These are phyloP conservation scores for Penicillium palitans DNA, from an alignment of 2,329 filamentous ascomycete species.

Conservation along the genomic window DNA sequence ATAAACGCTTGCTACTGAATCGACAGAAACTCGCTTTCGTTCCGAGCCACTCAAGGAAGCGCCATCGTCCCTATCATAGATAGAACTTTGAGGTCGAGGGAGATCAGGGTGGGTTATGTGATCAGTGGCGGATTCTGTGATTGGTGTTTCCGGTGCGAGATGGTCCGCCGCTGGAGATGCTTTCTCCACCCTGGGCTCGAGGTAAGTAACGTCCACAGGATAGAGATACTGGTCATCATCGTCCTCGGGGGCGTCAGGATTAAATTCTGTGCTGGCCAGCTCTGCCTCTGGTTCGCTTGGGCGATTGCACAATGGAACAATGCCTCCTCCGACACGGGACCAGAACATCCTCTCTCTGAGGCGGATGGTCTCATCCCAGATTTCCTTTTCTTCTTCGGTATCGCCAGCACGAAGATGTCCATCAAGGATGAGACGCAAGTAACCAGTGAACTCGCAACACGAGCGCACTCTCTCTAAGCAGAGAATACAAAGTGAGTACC, in stretches of 20 bases:
- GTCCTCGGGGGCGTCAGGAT: not conserved
- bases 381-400: conserved; percentile 77
- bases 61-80: conserved; percentile 11
- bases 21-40: conserved; percentile 17
- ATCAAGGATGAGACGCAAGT: conserved; percentile 86
- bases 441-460: conserved; percentile 89
- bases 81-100: conserved; percentile 9
- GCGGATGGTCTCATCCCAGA: conserved; percentile 92
- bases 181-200: conserved; percentile 11
- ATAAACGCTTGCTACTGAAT: conserved; percentile 24
- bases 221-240: conserved; percentile 5
- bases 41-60: conserved; percentile 11
- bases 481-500: conserved; percentile 86
- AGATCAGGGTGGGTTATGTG: not conserved
- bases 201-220: conserved; percentile 9
- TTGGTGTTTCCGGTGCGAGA: not conserved
- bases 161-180: not conserved
- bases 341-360: conserved; percentile 96
- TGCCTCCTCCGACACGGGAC: conserved; percentile 87
- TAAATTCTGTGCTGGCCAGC: conserved; percentile 4
- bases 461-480: conserved; percentile 81
- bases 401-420: conserved; percentile 86
- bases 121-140: not conserved
- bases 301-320: conserved; percentile 64
- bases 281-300: conserved; percentile 25